Percentiles rank a stretch among this genome's conserved stretches.
Evolutionary conservation across 495 filamentous ascomycete genomes (phyloP).

Genomic region (Astrothelium macrocarpum): DNA sequence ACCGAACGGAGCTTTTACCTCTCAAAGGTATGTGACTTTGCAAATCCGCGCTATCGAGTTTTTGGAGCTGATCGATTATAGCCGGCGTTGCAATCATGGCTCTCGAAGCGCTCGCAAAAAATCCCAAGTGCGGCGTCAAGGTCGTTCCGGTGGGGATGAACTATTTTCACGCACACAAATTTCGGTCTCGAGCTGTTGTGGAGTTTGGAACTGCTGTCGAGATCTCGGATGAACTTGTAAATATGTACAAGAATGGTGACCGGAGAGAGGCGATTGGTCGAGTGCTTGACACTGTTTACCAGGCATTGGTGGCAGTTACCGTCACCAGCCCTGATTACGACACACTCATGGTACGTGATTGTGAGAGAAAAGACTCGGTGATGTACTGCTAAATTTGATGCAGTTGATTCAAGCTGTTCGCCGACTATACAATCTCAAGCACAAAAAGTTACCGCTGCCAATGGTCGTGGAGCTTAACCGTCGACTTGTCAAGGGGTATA

Average conservation of each 20-base stretch:
- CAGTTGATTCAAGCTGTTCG: conserved; percentile 86
- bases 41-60: not conserved
- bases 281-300: conserved; percentile 76
- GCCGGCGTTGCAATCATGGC: conserved; percentile 98
- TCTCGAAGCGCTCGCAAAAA: conserved; percentile 77
- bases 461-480: conserved; percentile 95
- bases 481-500: conserved; percentile 84
- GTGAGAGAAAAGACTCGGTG: not conserved
- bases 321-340: conserved; percentile 93
- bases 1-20: conserved; percentile 84
- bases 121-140: conserved; percentile 83
- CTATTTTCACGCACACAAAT: conserved; percentile 99
- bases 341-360: conserved; percentile 69
- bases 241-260: conserved; percentile 73
- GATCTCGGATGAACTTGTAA: conserved; percentile 67
- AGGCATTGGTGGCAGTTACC: conserved; percentile 77
- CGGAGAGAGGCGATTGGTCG: conserved; percentile 73
- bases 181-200: conserved; percentile 89
- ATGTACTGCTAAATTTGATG: not conserved
- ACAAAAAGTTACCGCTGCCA: conserved; percentile 88
- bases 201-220: conserved; percentile 89
- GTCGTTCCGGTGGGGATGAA: conserved; percentile 99
- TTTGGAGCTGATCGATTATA: conserved; percentile 26
- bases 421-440: conserved; percentile 83
- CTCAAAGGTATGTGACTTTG: conserved; percentile 56